Evolutionary conservation across 2,329 filamentous ascomycete genomes (phyloP), one percentile per base, ranked within the genome.

Genomic region (Corinectria fuckeliana): DNA sequence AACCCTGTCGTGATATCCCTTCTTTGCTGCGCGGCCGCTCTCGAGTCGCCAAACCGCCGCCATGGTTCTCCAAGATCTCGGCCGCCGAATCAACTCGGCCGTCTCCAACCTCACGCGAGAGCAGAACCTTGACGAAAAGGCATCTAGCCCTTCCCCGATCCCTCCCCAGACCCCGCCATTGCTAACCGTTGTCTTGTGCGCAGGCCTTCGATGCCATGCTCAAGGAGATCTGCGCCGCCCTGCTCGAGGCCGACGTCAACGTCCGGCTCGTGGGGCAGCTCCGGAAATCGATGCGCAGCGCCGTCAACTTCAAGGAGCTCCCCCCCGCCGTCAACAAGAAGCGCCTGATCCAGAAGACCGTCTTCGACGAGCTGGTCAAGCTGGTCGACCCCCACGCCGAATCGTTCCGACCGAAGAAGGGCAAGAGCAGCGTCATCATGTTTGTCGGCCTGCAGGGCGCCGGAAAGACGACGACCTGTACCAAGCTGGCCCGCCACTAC

Each of bases 11-110:
- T 56, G 65, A 69, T 64, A 70, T 68, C 66, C 61, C 60, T 58
- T 64, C 56, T 50, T 58, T 58, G 52, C 61, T 63, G 60, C 63
- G 61, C 60, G 56, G 53, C 41, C 50, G 25, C 38, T 36, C 49
- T 52, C 58, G 48, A 64, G 65, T 64, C 66, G 66, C 63, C 53
- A 60, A 53, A 51, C 61, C 36, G 54, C 56, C 60, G 62, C 72
- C 75, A 99, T 99, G 95, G 95, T 99, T 85, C 91, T 99, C 75
- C 93, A 97, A 88, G 95, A 99, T 86, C 87, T 99, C 60, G 95
- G 95, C 71, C 93, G 94, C 84, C 95, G 95, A 81, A 98, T 99
- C 78, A 98, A 97, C 81, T 88, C 92, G 83, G 95, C 95, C 72
- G 91, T 99, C 81, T 91, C 89, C 64, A 94, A 97, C 81, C 85